Evolutionary conservation across 768 basidiomycete genomes (phyloP), one percentile per base, ranked within the genome.

Genomic region (Trametes elegans): DNA sequence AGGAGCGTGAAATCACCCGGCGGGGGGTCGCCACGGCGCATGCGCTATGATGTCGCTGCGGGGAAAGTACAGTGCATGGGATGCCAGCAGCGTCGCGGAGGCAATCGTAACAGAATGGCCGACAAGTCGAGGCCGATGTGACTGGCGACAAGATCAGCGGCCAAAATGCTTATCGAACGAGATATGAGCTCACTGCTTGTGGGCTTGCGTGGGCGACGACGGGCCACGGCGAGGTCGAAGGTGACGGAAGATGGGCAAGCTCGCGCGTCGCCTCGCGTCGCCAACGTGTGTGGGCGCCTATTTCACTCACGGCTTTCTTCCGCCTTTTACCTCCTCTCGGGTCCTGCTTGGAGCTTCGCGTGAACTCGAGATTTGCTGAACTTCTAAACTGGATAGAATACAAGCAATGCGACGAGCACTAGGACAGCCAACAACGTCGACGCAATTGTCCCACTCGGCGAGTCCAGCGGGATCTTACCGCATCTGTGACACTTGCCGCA

Each of bases 1-100:
- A 43, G 36, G 32, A 48, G 16, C 14, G 50, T 34, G 29, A 27
- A 42, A 42, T 54, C 58, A 59, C 60, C 55, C 55, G 58, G 57
- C 49, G 49, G 57, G 43, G 46, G 34, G 49, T 31, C 28, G 62
- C 59, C 50, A 58, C 39, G 44, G 51, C 18, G 56, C 56, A 54
- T 57, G 50, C 59, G 56, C 57, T 56, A 57, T 53, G 52, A 42
- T n/a, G 52, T 26, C 32, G 50, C 42, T 14, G 23, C 36, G 27
- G 40, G 18, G n/a, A 23, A 14, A 26, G 34, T 31, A 14, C 38
- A 42, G 31, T 26, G 46, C 50, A 53, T 53, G 49, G 45, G 31
- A 35, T 28, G 49, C 29, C 28, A 32, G 40, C 51, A 46, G 57
- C 26, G 56, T 32, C 27, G 40, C 31, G 46, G 23, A 43, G 39